Conservation (phyloP, 192 early-diverging fungal genomes). For the Dissophora ornata region DNA sequence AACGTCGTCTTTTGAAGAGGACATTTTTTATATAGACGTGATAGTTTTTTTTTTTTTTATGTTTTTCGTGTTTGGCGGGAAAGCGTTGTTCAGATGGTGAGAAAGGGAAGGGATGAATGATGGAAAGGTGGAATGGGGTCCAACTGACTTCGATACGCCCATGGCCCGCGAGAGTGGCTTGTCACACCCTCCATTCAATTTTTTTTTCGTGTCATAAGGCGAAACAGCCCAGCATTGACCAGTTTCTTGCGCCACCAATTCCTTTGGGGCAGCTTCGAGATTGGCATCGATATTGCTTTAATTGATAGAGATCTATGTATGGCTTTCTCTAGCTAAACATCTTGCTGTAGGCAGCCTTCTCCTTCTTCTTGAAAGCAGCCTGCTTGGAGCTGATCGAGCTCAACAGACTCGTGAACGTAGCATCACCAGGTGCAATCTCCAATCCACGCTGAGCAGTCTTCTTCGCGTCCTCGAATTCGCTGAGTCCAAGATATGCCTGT, state of each 20-base stretch:
- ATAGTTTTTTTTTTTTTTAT: not conserved
- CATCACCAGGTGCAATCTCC: slow-evolving; percentile 38
- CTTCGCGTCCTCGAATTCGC: slow-evolving; percentile 57
- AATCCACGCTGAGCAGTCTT: slow-evolving; percentile 41
- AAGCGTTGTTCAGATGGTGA: no score
- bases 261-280: no score
- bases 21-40: slow-evolving; percentile 16
- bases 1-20: slow-evolving; percentile 53
- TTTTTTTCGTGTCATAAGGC: no score
- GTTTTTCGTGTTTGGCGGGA: no score
- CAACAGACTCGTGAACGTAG: slow-evolving; percentile 45
- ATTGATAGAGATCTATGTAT: no score
- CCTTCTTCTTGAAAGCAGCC: slow-evolving; percentile 48
- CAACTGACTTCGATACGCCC: no score
- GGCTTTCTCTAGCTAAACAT: slow-evolving; percentile 41
- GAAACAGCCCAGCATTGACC: no score
- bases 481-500: slow-evolving; percentile 54
- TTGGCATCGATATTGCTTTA: no score
- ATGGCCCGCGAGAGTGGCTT: no score
- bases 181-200: no score
- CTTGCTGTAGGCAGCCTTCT: slow-evolving; percentile 53
- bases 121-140: not conserved
- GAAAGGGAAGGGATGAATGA: not conserved
- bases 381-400: slow-evolving; percentile 35
- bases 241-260: no score